These are phyloP conservation scores for Anethum foeniculum DNA, from an alignment of 140 eudicot species.

Conservation along the genomic window DNA sequence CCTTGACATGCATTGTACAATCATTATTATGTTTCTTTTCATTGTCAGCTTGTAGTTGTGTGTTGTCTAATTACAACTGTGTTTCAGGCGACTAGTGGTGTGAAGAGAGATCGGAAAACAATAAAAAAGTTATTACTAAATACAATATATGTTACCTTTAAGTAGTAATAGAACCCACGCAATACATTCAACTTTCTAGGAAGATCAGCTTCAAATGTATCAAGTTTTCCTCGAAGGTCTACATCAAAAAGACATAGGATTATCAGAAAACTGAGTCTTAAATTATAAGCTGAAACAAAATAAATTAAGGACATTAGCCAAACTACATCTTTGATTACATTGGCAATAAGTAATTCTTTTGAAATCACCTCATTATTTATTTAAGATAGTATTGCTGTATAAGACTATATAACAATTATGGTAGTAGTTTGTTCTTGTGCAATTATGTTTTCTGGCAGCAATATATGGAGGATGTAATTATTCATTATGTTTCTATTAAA, in stretches of 20 bases:
- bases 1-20: neutral
- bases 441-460: neutral
- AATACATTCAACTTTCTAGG: slow-evolving; percentile 32
- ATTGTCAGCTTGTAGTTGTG: neutral
- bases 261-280: neutral
- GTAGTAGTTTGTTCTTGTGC: neutral
- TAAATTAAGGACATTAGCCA: neutral
- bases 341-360: neutral
- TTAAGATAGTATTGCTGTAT: no score
- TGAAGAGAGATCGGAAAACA: neutral
- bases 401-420: neutral
- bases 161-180: slow-evolving; percentile 46
- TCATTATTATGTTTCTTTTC: neutral
- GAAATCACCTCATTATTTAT: no score
- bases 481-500: no score
- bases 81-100: neutral
- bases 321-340: neutral
- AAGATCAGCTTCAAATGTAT: slow-evolving; percentile 10
- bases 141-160: slow-evolving; percentile 22
- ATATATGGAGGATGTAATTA: neutral
- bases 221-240: slow-evolving; percentile 23
- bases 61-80: neutral
- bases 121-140: neutral
- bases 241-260: neutral
- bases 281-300: neutral